Percentiles rank a stretch among this genome's conserved stretches.
Conservation (phyloP, 164 flowering plant genomes). For the Tetracentron sinense region DNA sequence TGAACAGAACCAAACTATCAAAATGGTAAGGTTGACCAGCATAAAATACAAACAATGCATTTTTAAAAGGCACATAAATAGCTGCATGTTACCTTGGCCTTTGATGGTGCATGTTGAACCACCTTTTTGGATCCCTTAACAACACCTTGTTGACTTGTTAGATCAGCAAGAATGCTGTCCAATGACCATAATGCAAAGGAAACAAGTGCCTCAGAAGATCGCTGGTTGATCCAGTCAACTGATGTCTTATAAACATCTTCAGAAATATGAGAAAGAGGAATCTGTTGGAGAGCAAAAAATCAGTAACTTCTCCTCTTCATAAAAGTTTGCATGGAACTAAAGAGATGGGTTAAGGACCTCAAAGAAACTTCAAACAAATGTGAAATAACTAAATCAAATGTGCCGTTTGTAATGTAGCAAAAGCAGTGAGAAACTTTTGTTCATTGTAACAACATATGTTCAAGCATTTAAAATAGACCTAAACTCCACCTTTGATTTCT, state of each 20-base stretch:
- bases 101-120: conserved; percentile 54
- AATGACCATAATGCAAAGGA: conserved; percentile 72
- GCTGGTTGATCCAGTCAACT: conserved; percentile 75
- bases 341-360: not conserved
- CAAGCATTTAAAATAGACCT: no score
- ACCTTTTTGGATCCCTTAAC: conserved; percentile 71
- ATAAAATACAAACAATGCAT: not conserved
- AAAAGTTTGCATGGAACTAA: not conserved
- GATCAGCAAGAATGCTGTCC: conserved; percentile 67
- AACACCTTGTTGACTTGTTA: conserved; percentile 50
- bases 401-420: not conserved
- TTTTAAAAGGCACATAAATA: not conserved
- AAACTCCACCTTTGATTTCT: no score
- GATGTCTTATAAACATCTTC: conserved; percentile 82
- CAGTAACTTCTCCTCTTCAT: no score
- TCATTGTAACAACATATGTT: not conserved
- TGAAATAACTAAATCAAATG: no score
- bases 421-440: not conserved
- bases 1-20: not conserved
- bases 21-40: not conserved
- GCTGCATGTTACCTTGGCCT: conserved; percentile 61
- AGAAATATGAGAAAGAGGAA: conserved; percentile 66
- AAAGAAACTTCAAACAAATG: not conserved
- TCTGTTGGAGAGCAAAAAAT: conserved; percentile 32
- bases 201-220: conserved; percentile 57